These are phyloP conservation scores for Calonectria fujianensis DNA, from an alignment of 2,329 filamentous ascomycete species.

Conservation along the genomic window DNA sequence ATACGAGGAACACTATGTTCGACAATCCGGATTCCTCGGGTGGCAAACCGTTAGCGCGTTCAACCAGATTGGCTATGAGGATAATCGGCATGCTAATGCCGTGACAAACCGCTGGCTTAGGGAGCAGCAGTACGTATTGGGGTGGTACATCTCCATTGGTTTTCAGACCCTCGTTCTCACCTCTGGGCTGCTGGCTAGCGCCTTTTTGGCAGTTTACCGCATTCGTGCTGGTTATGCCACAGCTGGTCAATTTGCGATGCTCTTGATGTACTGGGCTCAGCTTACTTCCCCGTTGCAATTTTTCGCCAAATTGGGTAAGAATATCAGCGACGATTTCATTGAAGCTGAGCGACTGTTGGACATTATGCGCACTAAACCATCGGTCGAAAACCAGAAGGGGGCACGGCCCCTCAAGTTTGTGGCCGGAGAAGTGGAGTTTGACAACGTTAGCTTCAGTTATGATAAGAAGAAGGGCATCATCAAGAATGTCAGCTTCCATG, in stretches of 20 bases:
- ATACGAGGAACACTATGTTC: conserved; percentile 74
- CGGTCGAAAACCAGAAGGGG: conserved; percentile 70
- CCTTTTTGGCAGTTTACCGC: conserved; percentile 78
- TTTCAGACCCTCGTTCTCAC: conserved; percentile 79
- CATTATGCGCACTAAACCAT: conserved; percentile 75
- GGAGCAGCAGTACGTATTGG: conserved; percentile 62
- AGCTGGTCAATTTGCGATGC: conserved; percentile 81
- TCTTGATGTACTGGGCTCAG: conserved; percentile 85
- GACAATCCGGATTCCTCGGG: conserved; percentile 73
- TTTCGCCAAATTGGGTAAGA: conserved; percentile 76
- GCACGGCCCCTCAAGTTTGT: conserved; percentile 70
- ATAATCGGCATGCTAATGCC: conserved; percentile 71
- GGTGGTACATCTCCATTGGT: conserved; percentile 71
- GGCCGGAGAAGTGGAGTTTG: conserved; percentile 73
- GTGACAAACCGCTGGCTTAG: conserved; percentile 64
- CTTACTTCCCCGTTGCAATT: conserved; percentile 82
- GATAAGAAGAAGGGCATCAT: conserved; percentile 76
- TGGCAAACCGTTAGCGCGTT: conserved; percentile 77
- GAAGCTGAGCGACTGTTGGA: conserved; percentile 75
- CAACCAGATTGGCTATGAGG: conserved; percentile 75
- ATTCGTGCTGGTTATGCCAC: conserved; percentile 77
- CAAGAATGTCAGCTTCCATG: conserved; percentile 71
- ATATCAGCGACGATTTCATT: conserved; percentile 73
- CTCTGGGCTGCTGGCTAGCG: conserved; percentile 79
- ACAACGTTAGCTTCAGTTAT: conserved; percentile 75